Evolutionary conservation across 202 grass and related monocot genomes (phyloP), one percentile per base, ranked within the genome.

Genomic region (Brachypodium distachyon): DNA sequence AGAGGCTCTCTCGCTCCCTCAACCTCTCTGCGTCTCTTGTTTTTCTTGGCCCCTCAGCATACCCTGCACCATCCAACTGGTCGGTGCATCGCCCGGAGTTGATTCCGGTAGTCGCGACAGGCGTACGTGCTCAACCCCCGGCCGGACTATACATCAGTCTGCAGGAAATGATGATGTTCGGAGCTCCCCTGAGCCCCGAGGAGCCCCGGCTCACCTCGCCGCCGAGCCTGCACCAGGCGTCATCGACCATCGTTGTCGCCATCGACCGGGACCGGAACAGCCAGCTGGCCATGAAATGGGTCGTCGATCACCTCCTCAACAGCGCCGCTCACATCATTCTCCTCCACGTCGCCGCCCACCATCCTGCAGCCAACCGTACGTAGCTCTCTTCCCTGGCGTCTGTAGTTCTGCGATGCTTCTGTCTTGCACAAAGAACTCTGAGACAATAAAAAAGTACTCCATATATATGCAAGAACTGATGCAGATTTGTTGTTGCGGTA

Each of bases 261-360:
- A 47, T 98, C 41, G 87, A 94, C 58, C 76, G 75, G 12, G 80
- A 88, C 68, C 86, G 84, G 53, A 92, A 92, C 70, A 94, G 89
- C 88, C 86, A 92, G 26, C 86, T 85, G 31, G 89, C 96, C 48
- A 83, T 87, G 76, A 95, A 90, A 70, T 98, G 96, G 96, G 86
- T 88, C 3, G 61, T 87, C 34, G 83, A 98, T 68, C 78, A 98
- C 74, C 84, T 98, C 44, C 77, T 90, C 77, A 48, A 80, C 50
- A 76, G 78, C 77, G 60, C 66, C 81, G 83, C 79, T 1, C 60
- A 77, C 64, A 49, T 98, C 48, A 21, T 89, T 19, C 87, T 95
- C 77, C 72, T 98, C 74, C 96, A 98, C 70, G 89, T 98, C 64
- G 77, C 79, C 41, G 82, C 40, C 31, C 82, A 76, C 56, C 38